A percentile compares a stretch with the other conserved stretches of the same genome.
These are phyloP conservation scores for Cyclotella cryptica DNA, from an alignment of 108 stramenopile species.

Conservation along the genomic window DNA sequence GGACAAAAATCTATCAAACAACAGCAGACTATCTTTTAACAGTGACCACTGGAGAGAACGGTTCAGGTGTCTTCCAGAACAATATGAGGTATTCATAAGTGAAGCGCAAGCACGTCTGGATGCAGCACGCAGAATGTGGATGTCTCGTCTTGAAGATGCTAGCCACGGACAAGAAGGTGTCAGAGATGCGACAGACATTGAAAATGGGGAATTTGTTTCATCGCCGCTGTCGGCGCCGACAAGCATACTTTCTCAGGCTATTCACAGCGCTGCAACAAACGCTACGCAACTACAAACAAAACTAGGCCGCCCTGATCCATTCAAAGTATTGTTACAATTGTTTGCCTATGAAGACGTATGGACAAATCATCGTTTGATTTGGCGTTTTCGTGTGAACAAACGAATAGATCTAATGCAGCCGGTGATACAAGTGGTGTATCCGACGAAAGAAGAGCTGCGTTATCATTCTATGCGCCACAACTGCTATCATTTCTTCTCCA, in stretches of 20 bases:
- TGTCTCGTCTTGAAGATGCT: constrained; percentile 45
- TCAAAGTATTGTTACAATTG: constrained; percentile 79
- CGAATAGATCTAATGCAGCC: constrained; percentile 10
- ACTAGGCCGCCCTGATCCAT: constrained; percentile 63
- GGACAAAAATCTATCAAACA: constrained; percentile 8
- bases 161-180: constrained; percentile 25
- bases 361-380: constrained; percentile 66
- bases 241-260: constrained; percentile 33
- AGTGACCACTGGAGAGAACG: constrained; percentile 42
- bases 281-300: constrained; percentile 6
- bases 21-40: constrained; percentile 10
- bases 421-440: no score
- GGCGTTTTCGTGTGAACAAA: constrained; percentile 61
- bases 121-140: constrained; percentile 48
- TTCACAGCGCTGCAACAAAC: no score
- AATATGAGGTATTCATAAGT: constrained; percentile 49
- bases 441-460: constrained; percentile 55
- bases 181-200: constrained; percentile 17
- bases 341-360: constrained; percentile 89
- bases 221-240: constrained; percentile 13
- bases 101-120: constrained; percentile 50
- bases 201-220: constrained; percentile 6
- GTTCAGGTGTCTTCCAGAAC: constrained; percentile 48
- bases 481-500: constrained; percentile 87
- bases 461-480: constrained; percentile 86